Evolutionary conservation across 2,329 filamentous ascomycete genomes (phyloP), one percentile per base, ranked within the genome.

Genomic region (Pochonia chlamydosporia): DNA sequence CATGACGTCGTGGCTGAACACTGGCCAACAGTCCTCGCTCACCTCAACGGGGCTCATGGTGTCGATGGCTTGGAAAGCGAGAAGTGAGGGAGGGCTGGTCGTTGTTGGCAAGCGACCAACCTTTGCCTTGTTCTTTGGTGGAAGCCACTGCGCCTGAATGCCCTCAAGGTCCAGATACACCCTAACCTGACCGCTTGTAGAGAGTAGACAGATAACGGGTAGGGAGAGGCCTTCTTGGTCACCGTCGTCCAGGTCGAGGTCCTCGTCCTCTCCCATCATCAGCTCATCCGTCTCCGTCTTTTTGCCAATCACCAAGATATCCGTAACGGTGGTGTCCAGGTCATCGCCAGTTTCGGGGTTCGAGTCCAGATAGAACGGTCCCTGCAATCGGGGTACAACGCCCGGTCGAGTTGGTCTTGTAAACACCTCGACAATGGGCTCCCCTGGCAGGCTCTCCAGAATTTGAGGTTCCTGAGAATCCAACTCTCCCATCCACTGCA

Each of bases 401-500:
- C 81, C 79, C 1, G 81, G 81, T 33, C 75, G 74, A 8, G 68
- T 65, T 7, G 81, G 81, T 36, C 81, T 72, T 11, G 65, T 70
- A 48, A 77, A 85, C 14, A 85, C 71, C 54, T 83, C 78, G 2
- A 71, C 63, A 0, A 70, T 62, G 5, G 71, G 68, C 31, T 82
- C 77, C 21, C 72, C 74, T 10, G 62, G 57, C 1, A 69, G 60
- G 0, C 69, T 68, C 13, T 83, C 78, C 3, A 80, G 56, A n/a
- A 78, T 56, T 16, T 70, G 70, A 0, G 81, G 79, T 47, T 84
- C 81, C 59, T 85, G 81, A 5, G 70, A 72, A 57, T 85, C 81
- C 43, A 85, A 63, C 47, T 84, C 81, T 2, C 79, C 74, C 78
- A 85, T 84, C 81, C 81, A 85, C 45, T 81, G 76, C 6, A 84